phyloP scores from a whole-genome alignment of 306 rosid genomes.

The Astragalus membranaceus region DNA sequence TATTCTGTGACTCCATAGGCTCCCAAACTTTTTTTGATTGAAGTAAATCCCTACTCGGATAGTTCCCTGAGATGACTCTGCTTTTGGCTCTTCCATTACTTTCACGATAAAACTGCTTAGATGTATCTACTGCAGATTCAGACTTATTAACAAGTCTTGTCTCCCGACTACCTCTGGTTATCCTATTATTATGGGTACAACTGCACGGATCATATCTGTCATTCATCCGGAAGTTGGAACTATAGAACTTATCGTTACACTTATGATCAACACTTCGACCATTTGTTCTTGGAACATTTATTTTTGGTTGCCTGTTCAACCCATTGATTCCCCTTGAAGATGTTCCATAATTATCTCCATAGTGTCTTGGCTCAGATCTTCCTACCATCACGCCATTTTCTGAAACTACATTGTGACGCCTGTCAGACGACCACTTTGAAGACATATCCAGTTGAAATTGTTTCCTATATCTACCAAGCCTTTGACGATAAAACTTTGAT shows the following conservation, averaged over 20 bases:
- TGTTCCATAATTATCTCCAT: conserved; percentile 51
- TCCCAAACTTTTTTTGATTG: conserved; percentile 91
- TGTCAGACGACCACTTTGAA: conserved; percentile 81
- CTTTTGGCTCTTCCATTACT: conserved; percentile 59
- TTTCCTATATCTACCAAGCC: conserved; percentile 54
- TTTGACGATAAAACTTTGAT: conserved; percentile 51
- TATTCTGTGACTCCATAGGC: conserved; percentile 71
- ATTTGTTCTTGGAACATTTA: conserved; percentile 48
- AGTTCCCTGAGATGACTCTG: conserved; percentile 46
- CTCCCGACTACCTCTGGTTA: conserved; percentile 48
- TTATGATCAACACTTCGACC: conserved; percentile 62
- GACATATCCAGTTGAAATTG: conserved; percentile 58
- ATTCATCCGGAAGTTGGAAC: conserved; percentile 45
- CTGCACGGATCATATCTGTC: conserved; percentile 70
- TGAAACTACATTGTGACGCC: conserved; percentile 45
- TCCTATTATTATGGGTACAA: conserved; percentile 46
- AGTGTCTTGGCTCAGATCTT: conserved; percentile 56
- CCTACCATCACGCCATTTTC: conserved; percentile 42
- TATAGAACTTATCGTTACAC: conserved; percentile 55
- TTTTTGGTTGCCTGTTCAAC: conserved; percentile 48
- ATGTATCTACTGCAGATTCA: conserved; percentile 52
- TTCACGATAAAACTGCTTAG: conserved; percentile 67
- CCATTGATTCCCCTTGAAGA: conserved; percentile 46
- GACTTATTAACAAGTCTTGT: conserved; percentile 36
- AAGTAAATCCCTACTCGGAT: conserved; percentile 49